Evolutionary conservation across 495 filamentous ascomycete genomes (phyloP), one percentile per base, ranked within the genome.

Genomic region (Penicillium canescens): DNA sequence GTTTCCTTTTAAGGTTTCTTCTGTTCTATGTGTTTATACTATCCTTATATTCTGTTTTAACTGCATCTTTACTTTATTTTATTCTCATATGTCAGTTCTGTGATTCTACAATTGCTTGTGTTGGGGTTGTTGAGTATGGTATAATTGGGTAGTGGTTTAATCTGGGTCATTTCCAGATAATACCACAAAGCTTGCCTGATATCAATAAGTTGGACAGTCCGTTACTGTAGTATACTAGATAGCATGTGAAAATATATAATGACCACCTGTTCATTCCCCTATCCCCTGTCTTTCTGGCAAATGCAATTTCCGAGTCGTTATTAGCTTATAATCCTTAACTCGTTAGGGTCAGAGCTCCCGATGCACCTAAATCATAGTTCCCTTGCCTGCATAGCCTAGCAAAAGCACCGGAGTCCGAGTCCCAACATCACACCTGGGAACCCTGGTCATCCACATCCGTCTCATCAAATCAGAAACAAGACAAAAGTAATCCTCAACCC

Each of bases 381-480:
- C 38, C 38, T 42, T 18, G 14, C 36, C 8, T 50, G 47, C 47
- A 46, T 46, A 35, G n/a, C 21, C 35, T 28, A n/a, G 18, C 33
- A 46, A 37, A 36, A 3, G 28, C 28, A 31, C 28, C 28, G 2
- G 28, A 31, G 12, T 45, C 33, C 18, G 16, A n/a, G 18, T n/a
- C 16, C 28, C 13, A 16, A 31, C 3, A 44, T 2, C 24, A 18
- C 18, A n/a, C 1, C 13, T 18, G 5, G 12, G 8, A 23, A 11
- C 16, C 1, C 13, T 14, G 38, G 36, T 52, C 41, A 55, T 31
- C 23, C 45, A 16, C 12, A 37, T 43, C 28, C 26, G 10, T 11
- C 3, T 16, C 23, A 44, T 44, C 56, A 50, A 57, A 57, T 57
- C 37, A 54, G 23, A 49, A 34, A 18, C 1, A 11, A 33, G 50